Evolutionary conservation across 352 stramenopile species (phyloP).

Genomic region (Elongisporangium undulatum): DNA sequence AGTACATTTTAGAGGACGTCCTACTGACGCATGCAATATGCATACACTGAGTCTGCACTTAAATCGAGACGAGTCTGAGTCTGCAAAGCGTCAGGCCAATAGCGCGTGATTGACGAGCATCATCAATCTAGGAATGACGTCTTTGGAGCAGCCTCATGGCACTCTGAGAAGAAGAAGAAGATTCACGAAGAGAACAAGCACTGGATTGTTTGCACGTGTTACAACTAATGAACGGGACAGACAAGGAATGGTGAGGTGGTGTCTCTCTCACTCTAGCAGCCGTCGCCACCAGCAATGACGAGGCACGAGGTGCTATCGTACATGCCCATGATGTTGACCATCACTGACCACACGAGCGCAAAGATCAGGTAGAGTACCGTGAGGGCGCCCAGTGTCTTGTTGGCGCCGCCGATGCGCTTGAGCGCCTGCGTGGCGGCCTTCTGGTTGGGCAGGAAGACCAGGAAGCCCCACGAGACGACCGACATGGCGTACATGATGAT

Average conservation of each 20-base stretch:
- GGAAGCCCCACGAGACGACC: conserved; percentile 17
- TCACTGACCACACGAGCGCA: conserved; percentile 8
- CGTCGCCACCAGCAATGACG: conserved; percentile 15
- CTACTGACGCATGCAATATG: no score
- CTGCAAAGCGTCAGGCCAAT: no score
- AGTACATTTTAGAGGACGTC: no score
- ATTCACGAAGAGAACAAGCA: not conserved
- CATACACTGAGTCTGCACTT: no score
- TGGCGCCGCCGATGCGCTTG: conserved; percentile 8
- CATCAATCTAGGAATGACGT: no score
- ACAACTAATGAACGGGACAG: not conserved
- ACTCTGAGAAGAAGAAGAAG: not conserved
- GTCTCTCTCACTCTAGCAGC: conserved; percentile 1
- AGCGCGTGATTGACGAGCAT: no score
- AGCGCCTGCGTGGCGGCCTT: conserved; percentile 14
- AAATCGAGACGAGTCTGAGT: no score
- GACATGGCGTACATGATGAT: conserved; percentile 2
- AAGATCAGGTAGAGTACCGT: conserved; percentile 14
- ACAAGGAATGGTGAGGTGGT: no score
- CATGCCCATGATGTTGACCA: conserved; percentile 15
- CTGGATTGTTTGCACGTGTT: not conserved
- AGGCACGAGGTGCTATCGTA: conserved; percentile 11
- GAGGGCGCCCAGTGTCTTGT: conserved; percentile 6
- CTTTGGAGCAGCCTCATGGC: no score
- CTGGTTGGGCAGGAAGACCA: conserved; percentile 17